A percentile compares a stretch with the other conserved stretches of the same genome.
phyloP scores from a whole-genome alignment of 2,329 filamentous ascomycete genomes.

The Xylariomycetidae sp. region DNA sequence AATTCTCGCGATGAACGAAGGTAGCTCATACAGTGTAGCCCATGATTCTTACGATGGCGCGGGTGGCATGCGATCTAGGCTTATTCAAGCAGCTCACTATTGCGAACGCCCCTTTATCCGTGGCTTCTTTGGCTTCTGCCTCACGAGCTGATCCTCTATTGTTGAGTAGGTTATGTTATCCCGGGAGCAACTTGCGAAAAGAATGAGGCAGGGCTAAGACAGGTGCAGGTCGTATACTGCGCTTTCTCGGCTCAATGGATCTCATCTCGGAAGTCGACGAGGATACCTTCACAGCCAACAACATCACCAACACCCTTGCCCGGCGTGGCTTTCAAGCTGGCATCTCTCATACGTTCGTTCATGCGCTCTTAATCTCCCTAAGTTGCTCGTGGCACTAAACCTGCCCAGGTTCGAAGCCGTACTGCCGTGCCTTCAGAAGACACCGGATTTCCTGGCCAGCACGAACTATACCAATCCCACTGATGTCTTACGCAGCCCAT shows the following conservation, averaged over 20 bases:
- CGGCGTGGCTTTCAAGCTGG: conserved; percentile 7
- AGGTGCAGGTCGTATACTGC: conserved; percentile 7
- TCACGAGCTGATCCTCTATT: conserved; percentile 3
- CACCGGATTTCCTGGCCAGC: conserved; percentile 5
- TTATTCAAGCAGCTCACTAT: too few species aligned
- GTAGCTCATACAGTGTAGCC: too few species aligned
- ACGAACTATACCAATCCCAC: conserved; percentile 4
- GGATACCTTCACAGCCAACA: conserved; percentile 7
- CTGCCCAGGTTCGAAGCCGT: conserved; percentile 1
- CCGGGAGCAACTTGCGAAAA: background rate
- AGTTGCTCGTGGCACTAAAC: background rate
- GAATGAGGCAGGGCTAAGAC: background rate
- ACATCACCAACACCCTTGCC: conserved; percentile 6
- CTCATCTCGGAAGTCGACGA: conserved; percentile 6
- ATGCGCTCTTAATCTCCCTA: background rate
- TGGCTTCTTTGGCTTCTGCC: background rate
- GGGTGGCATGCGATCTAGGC: too few species aligned
- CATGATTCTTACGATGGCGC: too few species aligned
- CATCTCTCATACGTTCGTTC: conserved; percentile 6
- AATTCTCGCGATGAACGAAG: too few species aligned
- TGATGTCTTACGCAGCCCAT: conserved; percentile 5
- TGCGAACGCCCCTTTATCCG: too few species aligned
- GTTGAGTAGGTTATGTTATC: conserved; percentile 3
- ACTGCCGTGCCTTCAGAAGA: conserved; percentile 5
- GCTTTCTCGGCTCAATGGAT: conserved; percentile 6